Conservation (phyloP, 805 yeast species). For the Blastobotrys robertii region DNA sequence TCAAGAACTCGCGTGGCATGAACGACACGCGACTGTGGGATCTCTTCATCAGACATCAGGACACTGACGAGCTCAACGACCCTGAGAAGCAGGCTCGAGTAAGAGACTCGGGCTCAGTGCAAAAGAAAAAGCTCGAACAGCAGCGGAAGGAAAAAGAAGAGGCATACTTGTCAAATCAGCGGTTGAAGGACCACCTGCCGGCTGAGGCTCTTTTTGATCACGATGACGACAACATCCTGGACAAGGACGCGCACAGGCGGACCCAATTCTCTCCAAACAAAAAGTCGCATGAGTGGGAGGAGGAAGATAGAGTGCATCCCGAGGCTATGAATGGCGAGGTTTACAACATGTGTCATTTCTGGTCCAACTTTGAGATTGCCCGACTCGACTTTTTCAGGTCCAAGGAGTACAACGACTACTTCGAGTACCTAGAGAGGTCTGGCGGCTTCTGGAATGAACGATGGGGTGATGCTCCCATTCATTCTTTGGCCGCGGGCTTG, state of each 20-base stretch:
- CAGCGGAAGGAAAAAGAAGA: constrained; percentile 24
- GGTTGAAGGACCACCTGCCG: constrained; percentile 8
- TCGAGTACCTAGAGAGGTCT: constrained; percentile 52
- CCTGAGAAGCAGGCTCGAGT: constrained; percentile 4
- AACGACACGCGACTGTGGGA: constrained; percentile 60
- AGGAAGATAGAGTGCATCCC: constrained; percentile 29
- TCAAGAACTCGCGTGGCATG: constrained; percentile 39
- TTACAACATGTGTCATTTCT: constrained; percentile 77
- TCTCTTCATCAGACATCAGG: constrained; percentile 38
- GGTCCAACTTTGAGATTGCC: constrained; percentile 93
- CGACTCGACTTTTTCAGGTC: constrained; percentile 64
- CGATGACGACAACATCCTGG: not conserved
- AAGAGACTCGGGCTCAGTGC: constrained; percentile 12
- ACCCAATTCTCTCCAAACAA: too few relatives aligned
- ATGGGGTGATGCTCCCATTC: constrained; percentile 98
- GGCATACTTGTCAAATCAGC: not conserved
- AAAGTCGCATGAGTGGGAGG: constrained; percentile 20
- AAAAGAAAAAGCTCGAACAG: constrained; percentile 14
- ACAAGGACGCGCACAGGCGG: too few relatives aligned
- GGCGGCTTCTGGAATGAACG: constrained; percentile 87
- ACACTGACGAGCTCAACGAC: constrained; percentile 7
- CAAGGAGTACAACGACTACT: constrained; percentile 54
- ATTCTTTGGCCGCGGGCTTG: constrained; percentile 77
- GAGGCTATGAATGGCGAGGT: constrained; percentile 59
- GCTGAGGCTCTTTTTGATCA: constrained; percentile 13